Conservation (phyloP, 2,329 filamentous ascomycete genomes). For the Metarhizium guizhouense region DNA sequence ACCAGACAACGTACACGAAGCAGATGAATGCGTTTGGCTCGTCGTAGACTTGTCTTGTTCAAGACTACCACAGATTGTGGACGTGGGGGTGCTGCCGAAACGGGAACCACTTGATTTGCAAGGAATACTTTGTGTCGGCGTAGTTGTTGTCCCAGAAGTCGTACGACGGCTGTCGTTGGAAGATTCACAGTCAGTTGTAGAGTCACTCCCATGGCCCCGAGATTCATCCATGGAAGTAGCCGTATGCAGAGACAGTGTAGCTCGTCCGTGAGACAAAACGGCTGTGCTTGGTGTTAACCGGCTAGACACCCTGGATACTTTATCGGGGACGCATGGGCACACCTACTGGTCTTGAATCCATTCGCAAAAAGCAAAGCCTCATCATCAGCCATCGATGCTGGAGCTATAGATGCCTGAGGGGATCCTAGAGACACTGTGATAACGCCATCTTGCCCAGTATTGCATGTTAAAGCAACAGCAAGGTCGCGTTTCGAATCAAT, state of each 20-base stretch:
- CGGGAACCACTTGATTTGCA: background rate
- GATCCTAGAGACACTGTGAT: conserved; percentile 18
- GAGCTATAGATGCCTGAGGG: conserved; percentile 7
- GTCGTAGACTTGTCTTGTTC: background rate
- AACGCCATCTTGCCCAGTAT: conserved; percentile 22
- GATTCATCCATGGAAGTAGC: background rate
- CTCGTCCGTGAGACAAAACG: background rate
- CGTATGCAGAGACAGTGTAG: background rate
- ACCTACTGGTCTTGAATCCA: background rate
- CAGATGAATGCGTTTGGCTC: background rate
- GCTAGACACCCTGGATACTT: background rate
- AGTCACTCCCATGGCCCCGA: background rate
- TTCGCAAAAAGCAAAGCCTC: background rate
- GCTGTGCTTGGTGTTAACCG: background rate
- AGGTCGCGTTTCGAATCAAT: conserved; percentile 14
- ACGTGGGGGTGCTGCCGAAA: background rate
- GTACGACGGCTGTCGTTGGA: background rate
- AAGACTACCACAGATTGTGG: background rate
- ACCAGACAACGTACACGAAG: background rate
- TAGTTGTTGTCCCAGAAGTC: background rate
- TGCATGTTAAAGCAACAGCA: conserved; percentile 18
- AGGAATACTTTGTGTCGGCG: background rate
- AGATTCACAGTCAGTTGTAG: conserved; percentile 1
- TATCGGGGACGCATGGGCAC: background rate
- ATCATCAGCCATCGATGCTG: conserved; percentile 4